Evolutionary conservation across 352 stramenopile species (phyloP), one percentile per base, ranked within the genome.

Genomic region (Phytophthora quininea): DNA sequence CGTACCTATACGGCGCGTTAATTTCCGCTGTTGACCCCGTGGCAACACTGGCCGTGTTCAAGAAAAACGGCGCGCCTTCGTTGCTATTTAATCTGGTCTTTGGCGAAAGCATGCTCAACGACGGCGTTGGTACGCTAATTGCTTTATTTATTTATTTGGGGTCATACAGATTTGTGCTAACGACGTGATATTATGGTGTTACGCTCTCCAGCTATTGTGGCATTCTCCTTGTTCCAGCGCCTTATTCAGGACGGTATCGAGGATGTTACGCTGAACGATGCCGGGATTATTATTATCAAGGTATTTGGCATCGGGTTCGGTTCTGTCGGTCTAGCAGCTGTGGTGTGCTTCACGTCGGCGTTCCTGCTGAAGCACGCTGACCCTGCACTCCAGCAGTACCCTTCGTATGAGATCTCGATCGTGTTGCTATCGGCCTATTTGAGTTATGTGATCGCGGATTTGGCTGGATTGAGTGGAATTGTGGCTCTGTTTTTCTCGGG

Each of bases 41-140:
- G 2, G 91, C 92, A 19, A 98, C 93, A 12, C 67, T 98, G 3
- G 95, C 91, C 0, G 91, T 98, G 3, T 98, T 98, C 67, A 97
- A 98, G 79, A 96, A 95, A 54, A 92, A 93, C 49, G 82, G 86
- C 40, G 87, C 86, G 3, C 87, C 87, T 45, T 82, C 92, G 14
- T 78, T 96, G 27, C 74, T 99, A 5, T 98, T 98, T 69, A 98
- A 98, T 67, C 80, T 99, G 49, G 92, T 98, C 0, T 99, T 98
- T 76, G 96, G 96, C 38, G 96, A 99, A 75, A 97, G 86, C 56
- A 93, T 98, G 67, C 81, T 99, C 3, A 99, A 98, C 62, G 96
- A 99, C 65, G 94, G 92, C 54, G 90, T 98, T 32, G 88, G 84
- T 78, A 77, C 84, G 56, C 79, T 1, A 9, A 49, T n/a, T 24